Evolutionary conservation across 2,329 filamentous ascomycete genomes (phyloP), one percentile per base, ranked within the genome.

Genomic region (Aureobasidium namibiae): DNA sequence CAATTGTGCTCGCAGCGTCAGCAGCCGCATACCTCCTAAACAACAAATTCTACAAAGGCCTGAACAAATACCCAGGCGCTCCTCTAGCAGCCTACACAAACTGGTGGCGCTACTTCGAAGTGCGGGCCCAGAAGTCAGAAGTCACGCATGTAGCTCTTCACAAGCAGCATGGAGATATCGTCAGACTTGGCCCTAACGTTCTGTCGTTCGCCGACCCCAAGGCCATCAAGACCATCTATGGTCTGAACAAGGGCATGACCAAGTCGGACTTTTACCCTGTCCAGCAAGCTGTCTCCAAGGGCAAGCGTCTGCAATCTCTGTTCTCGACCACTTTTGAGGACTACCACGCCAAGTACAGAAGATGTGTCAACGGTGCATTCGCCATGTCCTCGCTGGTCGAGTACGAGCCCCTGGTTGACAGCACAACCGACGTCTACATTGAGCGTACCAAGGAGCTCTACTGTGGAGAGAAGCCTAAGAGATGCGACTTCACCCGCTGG

Each of bases 191-290:
- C 0, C 89, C 89, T 1, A 91, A 91, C 63, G 76, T 76, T 0
- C 72, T 94, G 1, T 90, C 87, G 0, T 90, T 94, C 67, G 81
- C 86, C 2, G 82, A 90, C 64, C 88, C 89, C 0, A 82, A 81
- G 61, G 87, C 88, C 0, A 76, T 92, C 65, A 89, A 88, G 72
- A 76, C 77, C 11, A 92, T 94, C 45, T 95, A 94, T 69, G 89
- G 89, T 0, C 73, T 92, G 44, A 92, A 92, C 70, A 92, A 92
- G 72, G 88, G 88, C 0, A 88, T 90, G 65, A 75, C 82, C 49
- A 94, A 94, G 85, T 90, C 87, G 31, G 85, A 89, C 63, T 92
- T 92, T 69, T 92, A 92, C 67, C 82, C 87, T 0, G 87, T 92
- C 3, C 89, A 92, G 68, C 84, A 89, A 71, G 84, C 87, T 0